Evolutionary conservation across 805 yeast genomes (phyloP), one percentile per base, ranked within the genome.

Genomic region (Priceomyces fermenticarens): DNA sequence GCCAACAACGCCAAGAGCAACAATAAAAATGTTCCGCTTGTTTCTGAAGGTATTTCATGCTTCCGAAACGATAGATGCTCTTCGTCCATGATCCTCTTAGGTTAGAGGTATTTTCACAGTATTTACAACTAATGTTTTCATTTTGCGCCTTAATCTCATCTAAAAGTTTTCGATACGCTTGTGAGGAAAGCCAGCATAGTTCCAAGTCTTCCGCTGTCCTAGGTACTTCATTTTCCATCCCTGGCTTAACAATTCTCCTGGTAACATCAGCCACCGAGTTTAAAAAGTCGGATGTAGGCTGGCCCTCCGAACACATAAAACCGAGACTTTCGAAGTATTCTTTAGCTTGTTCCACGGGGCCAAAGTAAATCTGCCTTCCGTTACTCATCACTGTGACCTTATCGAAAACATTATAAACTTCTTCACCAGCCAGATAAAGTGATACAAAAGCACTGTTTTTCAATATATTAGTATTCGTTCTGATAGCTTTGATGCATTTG

Each of bases 211-310:
- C 70, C 0, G 88, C 77, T 7, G 82, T 77, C 15, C 63, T 62
- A 3, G 93, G 93, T 15, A 83, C 81, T 41, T 55, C 57, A 32
- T 63, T 50, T 44, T 75, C 81, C 49, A 45, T 67, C 2, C 85
- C 87, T 17, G 62, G 54, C 39, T 62, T 61, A 2, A 75, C 54
- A 43, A 51, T 60, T 55, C 89, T 72, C 38, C 83, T 88, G 4
- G 65, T 63, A 8, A 88, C 85, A 55, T 81, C 84, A 8, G 89
- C 81, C 10, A 83, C 70, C 1, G 87, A 78, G 2, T 88, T 83
- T 51, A 83, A 62, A 55, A 81, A 83, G 54, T 83, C 88, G 11
- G 88, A 83, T 10, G 87, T 78, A 3, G 85, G 73, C 63, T 81
- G 86, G 52, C 88, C 71, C 7, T 75, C 65, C 15, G 84, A 85